These are phyloP conservation scores for Ceriops tagal DNA, from an alignment of 345 rosid genomes.

Conservation along the genomic window DNA sequence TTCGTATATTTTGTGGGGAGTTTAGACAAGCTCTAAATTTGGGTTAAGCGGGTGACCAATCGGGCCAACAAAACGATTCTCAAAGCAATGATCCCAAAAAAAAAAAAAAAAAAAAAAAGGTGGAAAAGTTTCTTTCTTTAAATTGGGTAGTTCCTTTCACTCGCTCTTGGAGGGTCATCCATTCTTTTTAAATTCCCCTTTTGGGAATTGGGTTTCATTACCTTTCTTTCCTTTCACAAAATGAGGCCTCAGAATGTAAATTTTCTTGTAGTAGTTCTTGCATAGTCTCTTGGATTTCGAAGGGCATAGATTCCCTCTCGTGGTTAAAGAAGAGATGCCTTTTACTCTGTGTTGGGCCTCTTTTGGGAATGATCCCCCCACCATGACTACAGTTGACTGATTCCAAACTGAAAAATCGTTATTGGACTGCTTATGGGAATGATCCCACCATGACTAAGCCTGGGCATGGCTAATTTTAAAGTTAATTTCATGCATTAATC, in stretches of 20 bases:
- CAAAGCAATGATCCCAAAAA: neutral
- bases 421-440: too few species aligned
- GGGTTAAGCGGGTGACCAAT: neutral
- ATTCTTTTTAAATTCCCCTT: neutral
- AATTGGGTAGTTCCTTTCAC: neutral
- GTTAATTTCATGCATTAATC: too few species aligned
- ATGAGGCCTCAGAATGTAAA: neutral
- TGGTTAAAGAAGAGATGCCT: neutral
- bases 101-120: neutral
- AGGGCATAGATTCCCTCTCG: neutral
- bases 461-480: too few species aligned
- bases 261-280: neutral
- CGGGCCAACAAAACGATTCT: neutral
- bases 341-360: neutral
- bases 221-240: neutral
- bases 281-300: slow-evolving; percentile 3
- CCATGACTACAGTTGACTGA: neutral
- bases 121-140: neutral
- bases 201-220: neutral
- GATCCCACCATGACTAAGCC: too few species aligned
- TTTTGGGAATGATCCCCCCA: neutral
- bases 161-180: neutral
- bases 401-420: too few species aligned
- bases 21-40: neutral
- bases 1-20: neutral